Percentiles rank a stretch among this genome's conserved stretches.
phyloP scores from a whole-genome alignment of 2,329 filamentous ascomycete genomes.

The Proliferodiscus dingleyae region DNA sequence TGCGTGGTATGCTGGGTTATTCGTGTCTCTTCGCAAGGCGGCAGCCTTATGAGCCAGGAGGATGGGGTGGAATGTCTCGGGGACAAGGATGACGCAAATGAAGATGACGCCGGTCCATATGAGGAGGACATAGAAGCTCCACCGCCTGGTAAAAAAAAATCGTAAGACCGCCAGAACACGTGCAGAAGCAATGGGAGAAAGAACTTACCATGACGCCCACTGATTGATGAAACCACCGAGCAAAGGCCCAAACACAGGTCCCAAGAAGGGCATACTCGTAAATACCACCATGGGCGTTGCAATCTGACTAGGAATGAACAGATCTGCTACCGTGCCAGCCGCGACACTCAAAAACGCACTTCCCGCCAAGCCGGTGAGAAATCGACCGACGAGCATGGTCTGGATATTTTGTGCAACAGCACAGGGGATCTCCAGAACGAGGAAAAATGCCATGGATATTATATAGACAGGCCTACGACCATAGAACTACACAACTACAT shows the following conservation, averaged over 20 bases:
- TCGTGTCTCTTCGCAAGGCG: conserved; percentile 30
- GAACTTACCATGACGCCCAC: conserved; percentile 53
- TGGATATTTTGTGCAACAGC: conserved; percentile 72
- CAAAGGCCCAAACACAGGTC: conserved; percentile 54
- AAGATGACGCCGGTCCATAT: conserved; percentile 59
- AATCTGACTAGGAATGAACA: conserved; percentile 64
- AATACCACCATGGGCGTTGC: conserved; percentile 79
- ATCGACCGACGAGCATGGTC: conserved; percentile 71
- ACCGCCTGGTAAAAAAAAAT: too few relatives aligned
- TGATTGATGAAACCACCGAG: conserved; percentile 59
- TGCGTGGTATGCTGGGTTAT: background rate
- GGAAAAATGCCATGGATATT: conserved; percentile 59
- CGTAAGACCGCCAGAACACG: too few relatives aligned
- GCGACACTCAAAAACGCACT: conserved; percentile 66
- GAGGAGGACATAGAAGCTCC: conserved; percentile 51
- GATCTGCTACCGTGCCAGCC: conserved; percentile 76
- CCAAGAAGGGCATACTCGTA: conserved; percentile 55
- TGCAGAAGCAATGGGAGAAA: too few relatives aligned
- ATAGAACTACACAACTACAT: conserved; percentile 61
- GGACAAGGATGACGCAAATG: conserved; percentile 43
- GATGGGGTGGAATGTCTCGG: conserved; percentile 56
- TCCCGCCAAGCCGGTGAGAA: conserved; percentile 68
- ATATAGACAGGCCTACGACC: conserved; percentile 80
- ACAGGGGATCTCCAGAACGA: conserved; percentile 74
- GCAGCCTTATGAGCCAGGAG: conserved; percentile 45